These are phyloP conservation scores for Phytophthora boehmeriae DNA, from an alignment of 352 stramenopile species.

Conservation along the genomic window DNA sequence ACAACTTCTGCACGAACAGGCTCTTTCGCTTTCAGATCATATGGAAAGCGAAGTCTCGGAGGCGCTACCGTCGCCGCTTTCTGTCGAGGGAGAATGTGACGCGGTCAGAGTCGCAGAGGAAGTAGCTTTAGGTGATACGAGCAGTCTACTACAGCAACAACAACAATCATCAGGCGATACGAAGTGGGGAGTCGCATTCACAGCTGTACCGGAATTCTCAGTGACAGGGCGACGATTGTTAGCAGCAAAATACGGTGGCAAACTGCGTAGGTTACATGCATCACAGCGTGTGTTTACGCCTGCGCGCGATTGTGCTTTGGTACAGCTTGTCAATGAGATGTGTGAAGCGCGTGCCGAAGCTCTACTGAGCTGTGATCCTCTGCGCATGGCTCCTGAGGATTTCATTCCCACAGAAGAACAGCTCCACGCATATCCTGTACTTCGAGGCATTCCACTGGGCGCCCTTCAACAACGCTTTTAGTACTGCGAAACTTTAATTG, in stretches of 20 bases:
- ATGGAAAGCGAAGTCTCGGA: constrained; percentile 19
- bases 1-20: constrained; percentile 44
- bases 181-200: constrained; percentile 90
- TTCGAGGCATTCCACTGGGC: constrained; percentile 53
- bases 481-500: constrained; percentile 90
- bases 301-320: constrained; percentile 75
- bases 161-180: constrained; percentile 42
- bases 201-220: constrained; percentile 84
- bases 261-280: constrained; percentile 63
- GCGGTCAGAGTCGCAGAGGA: constrained; percentile 62
- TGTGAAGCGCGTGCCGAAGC: constrained; percentile 81
- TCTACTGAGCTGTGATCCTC: constrained; percentile 75
- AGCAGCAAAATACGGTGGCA: constrained; percentile 69
- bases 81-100: constrained; percentile 26
- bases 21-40: constrained; percentile 24
- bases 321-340: constrained; percentile 85
- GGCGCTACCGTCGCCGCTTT: constrained; percentile 25
- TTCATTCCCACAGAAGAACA: constrained; percentile 77
- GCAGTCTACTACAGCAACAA: constrained; percentile 34
- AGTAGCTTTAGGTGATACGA: constrained; percentile 36
- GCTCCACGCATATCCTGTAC: constrained; percentile 50
- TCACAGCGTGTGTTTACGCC: constrained; percentile 72
- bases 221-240: constrained; percentile 76
- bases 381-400: constrained; percentile 86
- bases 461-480: constrained; percentile 82